Base-by-base conservation (phyloP, 83 land plant genomes). In the Picea abies region DNA sequence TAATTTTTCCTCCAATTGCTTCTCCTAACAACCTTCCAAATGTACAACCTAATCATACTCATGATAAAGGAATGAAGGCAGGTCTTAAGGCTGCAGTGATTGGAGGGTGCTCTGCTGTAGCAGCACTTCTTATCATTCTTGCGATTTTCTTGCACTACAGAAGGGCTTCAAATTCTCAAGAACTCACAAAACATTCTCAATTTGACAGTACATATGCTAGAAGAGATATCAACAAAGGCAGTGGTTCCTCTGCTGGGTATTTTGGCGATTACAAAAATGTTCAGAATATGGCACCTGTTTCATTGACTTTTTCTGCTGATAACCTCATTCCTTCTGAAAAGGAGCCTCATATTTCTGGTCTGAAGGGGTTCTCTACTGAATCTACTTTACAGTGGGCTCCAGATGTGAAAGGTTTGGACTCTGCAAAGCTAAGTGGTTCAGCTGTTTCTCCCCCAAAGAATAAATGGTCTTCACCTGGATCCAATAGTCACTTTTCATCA, bases 31-130 rank as follows among this genome's bases (percentile, higher is more conserved):
- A 63, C 80, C 1, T 37, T 64, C 84, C 87, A 29, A 23, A 83
- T 64, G 78, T 79, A 26, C 83, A 49, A 8, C 56, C 85, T 15
- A 69, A 32, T 22, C n/a, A 60, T 69, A n/a, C 62, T 58, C 84
- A 85, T 29, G 62, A 81, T 63, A 89, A 77, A 81, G 75, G 88
- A 63, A 56, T 89, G 56, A 86, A 83, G 64, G 81, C 89, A 35
- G 69, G 82, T 26, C 65, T 89, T 78, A 94, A 90, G 84, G 89
- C 89, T 15, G 88, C 88, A 8, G 65, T 97, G 10, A 91, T 93
- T 16, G 90, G 91, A 41, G 89, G 91, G 1, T 91, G 93, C 84
- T 85, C 92, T 19, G 87, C 90, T 65, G 91, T 88, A 35, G 76
- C 91, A 11, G 76, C 88, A 44, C 88, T 96, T 63, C 65, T 96